Evolutionary conservation across 192 early-diverging fungal species (phyloP), one percentile per base, ranked within the genome.

Genomic region (Coemansia aciculifera): DNA sequence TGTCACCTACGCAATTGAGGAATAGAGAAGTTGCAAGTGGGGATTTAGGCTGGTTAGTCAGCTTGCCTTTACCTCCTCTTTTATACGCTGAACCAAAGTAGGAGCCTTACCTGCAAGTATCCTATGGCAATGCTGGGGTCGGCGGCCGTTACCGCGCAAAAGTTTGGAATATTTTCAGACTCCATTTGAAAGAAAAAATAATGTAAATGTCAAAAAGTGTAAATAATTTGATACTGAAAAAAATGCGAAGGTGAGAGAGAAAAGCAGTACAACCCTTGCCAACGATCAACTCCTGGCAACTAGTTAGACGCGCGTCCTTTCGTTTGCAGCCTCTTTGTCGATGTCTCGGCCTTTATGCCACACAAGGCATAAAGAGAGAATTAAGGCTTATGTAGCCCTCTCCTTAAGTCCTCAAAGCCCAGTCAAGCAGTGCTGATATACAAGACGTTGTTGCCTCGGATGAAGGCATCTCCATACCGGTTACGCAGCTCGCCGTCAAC

Each of bases 391-490:
- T 24, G 51, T 52, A 43, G 21, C 6, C 17, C 2, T 49, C 19
- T 38, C 46, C 31, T 23, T 21, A 29, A 34, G 12, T 24, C 29
- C 11, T 38, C 42, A 46, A 6, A 46, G n/a, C n/a, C 6, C 1
- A 13, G 19, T 77, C 84, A 85, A 38, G 78, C 73, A 8, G 83
- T 82, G 69, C 87, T 87, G 52, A 90, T 88, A 62, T 90, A 90
- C 57, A 88, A 73, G 31, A 90, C 89, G 76, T 97, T 97, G 84
- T 99, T 99, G 64, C 97, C 97, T 10, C 97, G 91, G 79, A 99
- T 94, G 79, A 99, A 99, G 2, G 89, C 90, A 66, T 99, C 97
- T 23, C 95, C 95, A 74, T 96, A 99, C 59, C 85, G 89, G 84
- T 97, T 95, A 65, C 91, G 95, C 36, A 94, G 80, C 61, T 91